A percentile compares a stretch with the other conserved stretches of the same genome.
Evolutionary conservation across 2,329 filamentous ascomycete genomes (phyloP).

Genomic region (Seiridium cupressi): DNA sequence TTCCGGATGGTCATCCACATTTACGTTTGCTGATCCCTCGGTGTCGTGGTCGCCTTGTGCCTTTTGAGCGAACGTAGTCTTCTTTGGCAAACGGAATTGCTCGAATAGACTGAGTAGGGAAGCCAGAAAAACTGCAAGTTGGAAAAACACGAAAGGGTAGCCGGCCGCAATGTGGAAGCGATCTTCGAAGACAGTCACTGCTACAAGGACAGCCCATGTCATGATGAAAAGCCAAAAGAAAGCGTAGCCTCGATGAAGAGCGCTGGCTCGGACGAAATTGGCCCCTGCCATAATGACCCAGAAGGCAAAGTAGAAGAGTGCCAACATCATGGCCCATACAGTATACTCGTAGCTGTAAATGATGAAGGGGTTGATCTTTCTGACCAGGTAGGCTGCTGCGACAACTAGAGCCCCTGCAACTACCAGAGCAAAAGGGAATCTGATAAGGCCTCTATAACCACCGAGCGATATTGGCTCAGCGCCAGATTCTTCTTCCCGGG

Average conservation of each 20-base stretch:
- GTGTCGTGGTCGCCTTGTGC: conserved; percentile 49
- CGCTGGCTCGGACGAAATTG: conserved; percentile 78
- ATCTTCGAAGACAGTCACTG: conserved; percentile 74
- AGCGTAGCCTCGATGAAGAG: conserved; percentile 77
- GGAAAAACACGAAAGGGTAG: conserved; percentile 80
- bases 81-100: conserved; percentile 72
- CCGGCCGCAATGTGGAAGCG: conserved; percentile 72
- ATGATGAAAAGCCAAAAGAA: conserved; percentile 81
- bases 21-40: conserved; percentile 32
- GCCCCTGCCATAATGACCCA: conserved; percentile 74
- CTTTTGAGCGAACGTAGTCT: conserved; percentile 64
- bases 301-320: conserved; percentile 74
- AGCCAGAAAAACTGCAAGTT: conserved; percentile 72
- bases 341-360: conserved; percentile 87
- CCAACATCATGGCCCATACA: conserved; percentile 78
- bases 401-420: conserved; percentile 68
- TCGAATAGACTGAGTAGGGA: conserved; percentile 76
- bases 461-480: conserved; percentile 63
- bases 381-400: conserved; percentile 70
- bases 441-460: conserved; percentile 79
- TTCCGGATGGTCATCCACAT: conserved; percentile 7
- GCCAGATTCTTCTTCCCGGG: conserved; percentile 54
- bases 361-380: conserved; percentile 84
- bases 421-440: conserved; percentile 74
- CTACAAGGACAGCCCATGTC: conserved; percentile 71